Base-by-base conservation (phyloP, 2,329 filamentous ascomycete genomes). In the Orbilia javanica region DNA sequence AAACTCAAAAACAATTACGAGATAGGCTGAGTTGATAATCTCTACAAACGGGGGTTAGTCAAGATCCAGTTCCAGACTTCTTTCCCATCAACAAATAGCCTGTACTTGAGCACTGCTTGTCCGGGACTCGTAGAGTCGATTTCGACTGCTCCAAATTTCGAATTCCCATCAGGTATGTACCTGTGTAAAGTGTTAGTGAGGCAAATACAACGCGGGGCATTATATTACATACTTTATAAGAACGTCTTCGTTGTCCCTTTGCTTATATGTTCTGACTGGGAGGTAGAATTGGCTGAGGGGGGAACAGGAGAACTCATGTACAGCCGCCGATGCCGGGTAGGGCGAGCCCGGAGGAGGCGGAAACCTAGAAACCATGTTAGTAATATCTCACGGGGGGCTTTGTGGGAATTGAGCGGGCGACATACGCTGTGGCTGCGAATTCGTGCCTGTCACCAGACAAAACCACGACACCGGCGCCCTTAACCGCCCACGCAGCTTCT, bases 381-480 rank as follows among this genome's bases (percentile, higher is more conserved):
- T 29, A 62, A 68, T 13, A 68, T 31, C 36, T 15, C 36, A 2
- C 50, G 11, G 4, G 78, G 7, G 10, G 34, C 8, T 34, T 0
- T 74, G 62, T 1, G 82, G 65, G 5, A 79, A 82, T 81, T 4
- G 80, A 13, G 7, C 25, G 11, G 22, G 18, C 8, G 7, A 89
- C 89, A 81, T 90, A 91, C 0, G 91, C 90, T 0, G 95, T 98
- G 0, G 95, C 94, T 1, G 93, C 96, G 83, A 98, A 98, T 84
- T 99, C 96, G 83, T 99, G 96, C n/a, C 96, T 88, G 82, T 99
- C 96, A 0, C 96, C 96, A 15, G 92, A 96, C 10, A 99, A 86
- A 11, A 98, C 87, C 2, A 97, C 88, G 6, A 98, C 90, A 25
- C 94, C 93, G 11, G 89, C 86, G n/a, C 93, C 91, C 53, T 72